These are phyloP conservation scores for Plicaturopsis crispa DNA, from an alignment of 768 basidiomycete genomes.

Conservation along the genomic window DNA sequence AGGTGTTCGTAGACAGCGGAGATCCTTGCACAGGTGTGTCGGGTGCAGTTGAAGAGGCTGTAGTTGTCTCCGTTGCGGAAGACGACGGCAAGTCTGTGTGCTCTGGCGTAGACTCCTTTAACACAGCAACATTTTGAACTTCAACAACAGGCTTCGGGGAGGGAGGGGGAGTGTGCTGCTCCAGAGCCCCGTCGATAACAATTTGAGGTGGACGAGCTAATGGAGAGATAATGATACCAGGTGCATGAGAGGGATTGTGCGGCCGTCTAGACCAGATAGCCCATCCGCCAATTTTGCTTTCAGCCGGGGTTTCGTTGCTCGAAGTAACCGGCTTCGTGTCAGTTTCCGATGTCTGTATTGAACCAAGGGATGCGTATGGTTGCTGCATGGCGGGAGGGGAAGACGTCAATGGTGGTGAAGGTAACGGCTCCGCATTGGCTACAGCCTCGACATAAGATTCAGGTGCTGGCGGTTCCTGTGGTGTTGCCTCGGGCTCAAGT, in stretches of 20 bases:
- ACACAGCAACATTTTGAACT: neutral
- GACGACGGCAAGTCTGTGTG: constrained; percentile 35
- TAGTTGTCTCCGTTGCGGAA: constrained; percentile 41
- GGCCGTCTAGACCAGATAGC: constrained; percentile 75
- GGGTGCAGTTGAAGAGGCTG: constrained; percentile 41
- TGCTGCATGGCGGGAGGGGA: constrained; percentile 6
- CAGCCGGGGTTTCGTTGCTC: neutral
- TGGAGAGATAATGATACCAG: constrained; percentile 66
- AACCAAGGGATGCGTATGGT: constrained; percentile 3
- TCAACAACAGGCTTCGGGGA: constrained; percentile 19
- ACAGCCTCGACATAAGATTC: constrained; percentile 4
- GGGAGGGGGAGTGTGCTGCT: constrained; percentile 41
- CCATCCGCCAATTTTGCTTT: constrained; percentile 25
- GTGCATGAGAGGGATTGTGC: constrained; percentile 52
- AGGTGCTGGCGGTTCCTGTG: constrained; percentile 3
- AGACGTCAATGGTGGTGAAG: constrained; percentile 4
- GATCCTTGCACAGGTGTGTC: constrained; percentile 42
- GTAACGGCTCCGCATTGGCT: neutral
- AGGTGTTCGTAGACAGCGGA: constrained; percentile 50
- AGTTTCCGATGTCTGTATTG: constrained; percentile 2
- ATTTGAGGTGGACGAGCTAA: constrained; percentile 53
- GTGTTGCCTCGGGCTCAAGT: constrained; percentile 4
- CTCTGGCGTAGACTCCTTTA: constrained; percentile 11
- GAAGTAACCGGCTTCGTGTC: neutral
- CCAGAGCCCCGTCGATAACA: constrained; percentile 48